Evolutionary conservation across 2,329 filamentous ascomycete genomes (phyloP).

Genomic region (Mariannaea sp.): DNA sequence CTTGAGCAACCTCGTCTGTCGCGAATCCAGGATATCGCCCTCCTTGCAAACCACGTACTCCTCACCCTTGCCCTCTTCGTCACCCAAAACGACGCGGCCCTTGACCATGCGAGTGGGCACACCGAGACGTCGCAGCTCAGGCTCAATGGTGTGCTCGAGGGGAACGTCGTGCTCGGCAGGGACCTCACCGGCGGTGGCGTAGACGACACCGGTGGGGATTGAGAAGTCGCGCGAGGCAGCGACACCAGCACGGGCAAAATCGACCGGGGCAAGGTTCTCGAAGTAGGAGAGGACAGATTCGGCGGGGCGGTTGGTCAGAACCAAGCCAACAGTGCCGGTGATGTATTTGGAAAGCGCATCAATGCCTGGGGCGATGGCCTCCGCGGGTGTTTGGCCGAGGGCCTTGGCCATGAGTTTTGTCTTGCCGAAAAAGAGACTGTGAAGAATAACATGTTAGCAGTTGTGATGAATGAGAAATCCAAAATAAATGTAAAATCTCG

Average conservation of each 20-base stretch:
- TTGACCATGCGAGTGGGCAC: slow-evolving; percentile 88
- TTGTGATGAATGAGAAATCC: background rate
- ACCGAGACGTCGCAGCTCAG: slow-evolving; percentile 84
- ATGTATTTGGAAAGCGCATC: slow-evolving; percentile 72
- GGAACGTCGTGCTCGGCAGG: slow-evolving; percentile 81
- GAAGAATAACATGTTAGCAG: slow-evolving; percentile 10
- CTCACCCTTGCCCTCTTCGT: slow-evolving; percentile 56
- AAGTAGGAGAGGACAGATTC: slow-evolving; percentile 74
- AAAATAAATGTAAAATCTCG: too few species aligned
- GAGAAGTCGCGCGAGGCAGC: slow-evolving; percentile 74
- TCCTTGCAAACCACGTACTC: slow-evolving; percentile 82
- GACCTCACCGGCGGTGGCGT: slow-evolving; percentile 80
- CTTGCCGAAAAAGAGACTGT: slow-evolving; percentile 95
- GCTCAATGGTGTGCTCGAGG: slow-evolving; percentile 86
- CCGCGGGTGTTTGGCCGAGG: slow-evolving; percentile 76
- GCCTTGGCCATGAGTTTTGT: slow-evolving; percentile 99
- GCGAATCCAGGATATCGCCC: slow-evolving; percentile 83
- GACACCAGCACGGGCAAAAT: slow-evolving; percentile 90
- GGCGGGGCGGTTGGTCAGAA: slow-evolving; percentile 83
- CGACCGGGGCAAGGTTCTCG: slow-evolving; percentile 70
- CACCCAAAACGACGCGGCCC: slow-evolving; percentile 79
- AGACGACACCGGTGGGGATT: slow-evolving; percentile 82
- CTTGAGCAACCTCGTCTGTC: slow-evolving; percentile 93
- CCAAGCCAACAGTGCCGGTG: slow-evolving; percentile 81
- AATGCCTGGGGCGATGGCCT: slow-evolving; percentile 80